Base-by-base conservation (phyloP, 352 stramenopile species). In the Phytophthora pseudosyringae region DNA sequence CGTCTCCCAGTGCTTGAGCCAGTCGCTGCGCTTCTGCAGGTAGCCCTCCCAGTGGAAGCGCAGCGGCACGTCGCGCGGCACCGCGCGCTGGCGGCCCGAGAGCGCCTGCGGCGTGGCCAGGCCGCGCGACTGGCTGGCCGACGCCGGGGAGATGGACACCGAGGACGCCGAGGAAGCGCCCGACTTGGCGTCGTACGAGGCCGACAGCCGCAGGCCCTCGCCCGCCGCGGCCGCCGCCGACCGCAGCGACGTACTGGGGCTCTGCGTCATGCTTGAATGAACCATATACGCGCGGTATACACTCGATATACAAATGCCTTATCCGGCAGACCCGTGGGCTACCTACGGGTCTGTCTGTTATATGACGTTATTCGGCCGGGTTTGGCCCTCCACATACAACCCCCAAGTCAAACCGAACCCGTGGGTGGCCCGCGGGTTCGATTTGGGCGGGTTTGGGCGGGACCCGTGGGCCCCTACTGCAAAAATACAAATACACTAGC, bases 1-100 rank as follows among this genome's bases (percentile, higher is more conserved):
- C 38, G 84, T 95, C 60, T 95, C 88, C 88, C 86, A 94, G 69
- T 95, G 86, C 73, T 94, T 95, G 56, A 95, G 83, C 88, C 88
- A 95, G 73, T 95, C 88, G 47, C 82, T 93, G 64, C 86, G 83
- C 69, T 95, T 95, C 78, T 94, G 86, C 13, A 95, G 74, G 54
- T 95, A 95, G 33, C 88, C 88, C 51, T 91, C 86, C 86, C 86
- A 95, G 61, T 95, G 83, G 64, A 84, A 86, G 13, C 73, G 75
- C 43, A 90, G 63, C 18, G 67, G 80, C 41, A 89, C 77, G 41
- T 76, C 68, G 11, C 71, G 46, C 29, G 70, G 74, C 3, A 57
- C 52, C 71, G 40, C 39, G 38, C 65, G 33, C 21, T 31, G 43
- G 8, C 18, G 11, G 21, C 38, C 33, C 18, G 43, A 16, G 8